These are phyloP conservation scores for Alternaria sp. DNA, from an alignment of 2,329 filamentous ascomycete genomes.

Conservation along the genomic window DNA sequence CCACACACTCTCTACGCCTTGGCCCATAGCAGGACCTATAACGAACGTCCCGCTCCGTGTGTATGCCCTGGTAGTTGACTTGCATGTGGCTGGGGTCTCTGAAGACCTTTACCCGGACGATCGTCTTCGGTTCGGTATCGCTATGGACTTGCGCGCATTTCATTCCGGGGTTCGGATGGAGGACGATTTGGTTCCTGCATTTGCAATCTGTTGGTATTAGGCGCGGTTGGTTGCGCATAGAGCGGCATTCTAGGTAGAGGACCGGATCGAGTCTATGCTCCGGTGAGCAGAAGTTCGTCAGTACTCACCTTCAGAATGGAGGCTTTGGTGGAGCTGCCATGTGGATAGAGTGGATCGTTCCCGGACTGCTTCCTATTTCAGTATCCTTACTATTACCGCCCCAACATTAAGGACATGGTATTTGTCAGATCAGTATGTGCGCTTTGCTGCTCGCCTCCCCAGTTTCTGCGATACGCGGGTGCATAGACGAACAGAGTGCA, in stretches of 20 bases:
- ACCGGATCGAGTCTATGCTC: background rate
- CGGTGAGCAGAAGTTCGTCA: background rate
- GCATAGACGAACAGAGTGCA: background rate
- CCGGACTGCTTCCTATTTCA: conserved; percentile 8
- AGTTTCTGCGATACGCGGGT: background rate
- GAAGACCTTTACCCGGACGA: conserved; percentile 9
- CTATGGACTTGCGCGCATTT: background rate
- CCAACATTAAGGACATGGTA: background rate
- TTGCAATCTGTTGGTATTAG: background rate
- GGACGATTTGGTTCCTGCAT: background rate
- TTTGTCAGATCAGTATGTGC: background rate
- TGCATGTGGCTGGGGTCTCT: background rate
- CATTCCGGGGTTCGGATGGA: background rate
- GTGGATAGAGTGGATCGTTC: background rate
- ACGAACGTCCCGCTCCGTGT: conserved; percentile 4
- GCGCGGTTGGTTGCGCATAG: background rate
- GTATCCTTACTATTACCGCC: conserved; percentile 1
- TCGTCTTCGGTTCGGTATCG: conserved; percentile 2
- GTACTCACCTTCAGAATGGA: background rate
- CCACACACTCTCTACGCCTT: background rate
- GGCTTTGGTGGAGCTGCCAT: background rate
- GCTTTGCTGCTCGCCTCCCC: conserved; percentile 6
- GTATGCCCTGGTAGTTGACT: background rate
- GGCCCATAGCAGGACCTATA: background rate
- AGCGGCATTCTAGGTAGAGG: background rate